Percentiles rank a stretch among this genome's conserved stretches.
Evolutionary conservation across 768 basidiomycete species (phyloP).

Genomic region (Daedaleopsis nitida): DNA sequence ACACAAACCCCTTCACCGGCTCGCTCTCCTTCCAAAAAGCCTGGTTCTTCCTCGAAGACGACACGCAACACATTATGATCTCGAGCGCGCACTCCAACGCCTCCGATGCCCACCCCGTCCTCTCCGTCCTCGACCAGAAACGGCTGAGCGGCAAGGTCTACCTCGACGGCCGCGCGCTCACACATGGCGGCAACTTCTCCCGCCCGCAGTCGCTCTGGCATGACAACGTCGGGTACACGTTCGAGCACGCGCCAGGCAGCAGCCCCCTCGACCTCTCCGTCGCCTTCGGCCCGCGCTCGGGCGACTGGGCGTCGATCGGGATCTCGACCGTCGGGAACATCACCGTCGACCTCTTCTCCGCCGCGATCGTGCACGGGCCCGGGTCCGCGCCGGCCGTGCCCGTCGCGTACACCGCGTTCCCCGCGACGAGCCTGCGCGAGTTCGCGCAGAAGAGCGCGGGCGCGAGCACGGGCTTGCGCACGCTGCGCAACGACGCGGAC

Average conservation of each 20-base stretch:
- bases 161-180: conserved; percentile 38
- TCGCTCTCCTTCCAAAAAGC: conserved; percentile 64
- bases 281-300: conserved; percentile 50
- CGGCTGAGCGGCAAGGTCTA: conserved; percentile 46
- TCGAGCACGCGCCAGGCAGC: conserved; percentile 30
- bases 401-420: conserved; percentile 57
- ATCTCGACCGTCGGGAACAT: conserved; percentile 59
- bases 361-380: conserved; percentile 53
- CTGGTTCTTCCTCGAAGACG: conserved; percentile 72
- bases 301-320: conserved; percentile 65
- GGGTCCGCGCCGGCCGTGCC: conserved; percentile 29
- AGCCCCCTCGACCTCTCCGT: conserved; percentile 34
- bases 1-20: conserved; percentile 61
- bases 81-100: conserved; percentile 40
- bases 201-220: conserved; percentile 57
- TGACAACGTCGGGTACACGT: conserved; percentile 61
- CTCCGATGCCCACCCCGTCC: conserved; percentile 48
- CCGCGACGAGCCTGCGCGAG: conserved; percentile 42
- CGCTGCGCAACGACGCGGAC: conserved; percentile 46
- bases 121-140: conserved; percentile 70
- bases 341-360: conserved; percentile 64
- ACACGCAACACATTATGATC: conserved; percentile 65
- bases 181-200: conserved; percentile 27
- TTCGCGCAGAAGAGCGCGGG: conserved; percentile 43
- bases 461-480: conserved; percentile 31